Evolutionary conservation across 352 stramenopile genomes (phyloP).

Genomic region (Stramenopiles sp.): DNA sequence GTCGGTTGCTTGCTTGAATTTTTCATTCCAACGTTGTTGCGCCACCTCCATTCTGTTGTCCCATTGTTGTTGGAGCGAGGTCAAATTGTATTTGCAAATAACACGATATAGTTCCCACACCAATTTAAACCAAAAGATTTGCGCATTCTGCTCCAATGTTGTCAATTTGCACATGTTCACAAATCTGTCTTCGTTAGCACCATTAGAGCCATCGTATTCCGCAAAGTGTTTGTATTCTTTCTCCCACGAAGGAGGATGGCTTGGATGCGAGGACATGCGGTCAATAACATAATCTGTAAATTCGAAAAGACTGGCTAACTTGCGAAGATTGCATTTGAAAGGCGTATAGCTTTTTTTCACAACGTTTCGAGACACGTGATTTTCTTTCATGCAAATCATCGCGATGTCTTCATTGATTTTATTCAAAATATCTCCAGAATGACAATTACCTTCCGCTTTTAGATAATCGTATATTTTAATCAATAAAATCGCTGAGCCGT

Average conservation of each 20-base stretch:
- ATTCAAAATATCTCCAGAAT: neutral
- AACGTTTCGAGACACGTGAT: neutral
- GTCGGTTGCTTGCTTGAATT: neutral
- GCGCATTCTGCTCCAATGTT: neutral
- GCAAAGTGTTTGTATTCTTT: neutral
- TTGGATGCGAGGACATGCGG: neutral
- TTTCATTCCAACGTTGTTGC: neutral
- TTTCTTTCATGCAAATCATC: neutral
- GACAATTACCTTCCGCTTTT: neutral
- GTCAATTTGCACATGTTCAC: neutral
- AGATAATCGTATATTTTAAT: neutral
- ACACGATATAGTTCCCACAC: neutral
- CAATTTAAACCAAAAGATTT: neutral
- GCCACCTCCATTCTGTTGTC: neutral
- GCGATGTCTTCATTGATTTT: neutral
- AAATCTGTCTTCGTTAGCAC: neutral
- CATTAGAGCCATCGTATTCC: neutral
- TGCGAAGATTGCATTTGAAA: neutral
- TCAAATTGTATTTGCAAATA: neutral
- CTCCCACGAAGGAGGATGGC: neutral
- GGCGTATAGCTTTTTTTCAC: neutral
- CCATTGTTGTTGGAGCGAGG: neutral
- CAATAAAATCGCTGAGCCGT: neutral
- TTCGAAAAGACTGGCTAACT: neutral
- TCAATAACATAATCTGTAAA: neutral